A percentile compares a stretch with the other conserved stretches of the same genome.
Evolutionary conservation across 2,329 filamentous ascomycete genomes (phyloP).

Genomic region (Xylaria multiplex): DNA sequence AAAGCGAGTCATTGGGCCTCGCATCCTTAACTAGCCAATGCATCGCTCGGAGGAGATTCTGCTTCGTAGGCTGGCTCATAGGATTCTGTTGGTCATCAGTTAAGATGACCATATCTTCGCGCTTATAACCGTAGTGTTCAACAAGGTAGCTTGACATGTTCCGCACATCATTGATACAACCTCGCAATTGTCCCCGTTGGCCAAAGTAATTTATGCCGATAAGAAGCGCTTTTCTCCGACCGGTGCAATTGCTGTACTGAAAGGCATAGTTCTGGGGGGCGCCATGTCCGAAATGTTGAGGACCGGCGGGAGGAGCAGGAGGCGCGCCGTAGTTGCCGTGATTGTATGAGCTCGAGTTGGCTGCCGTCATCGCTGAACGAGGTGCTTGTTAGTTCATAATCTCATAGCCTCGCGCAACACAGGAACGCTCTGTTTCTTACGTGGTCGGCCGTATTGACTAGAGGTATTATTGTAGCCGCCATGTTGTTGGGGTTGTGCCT

Average conservation of each 20-base stretch:
- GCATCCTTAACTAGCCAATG: constrained; percentile 98
- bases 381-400: constrained; percentile 23
- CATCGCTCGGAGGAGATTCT: constrained; percentile 95
- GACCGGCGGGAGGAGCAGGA: constrained; percentile 71
- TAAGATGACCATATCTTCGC: constrained; percentile 96
- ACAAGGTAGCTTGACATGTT: constrained; percentile 95
- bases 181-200: constrained; percentile 87
- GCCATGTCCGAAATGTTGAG: constrained; percentile 81
- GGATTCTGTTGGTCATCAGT: constrained; percentile 97
- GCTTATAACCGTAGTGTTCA: constrained; percentile 88
- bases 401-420: constrained; percentile 18
- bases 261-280: constrained; percentile 84
- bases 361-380: constrained; percentile 52
- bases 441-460: constrained; percentile 61
- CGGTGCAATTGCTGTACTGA: constrained; percentile 92
- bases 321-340: constrained; percentile 69
- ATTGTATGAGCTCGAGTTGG: constrained; percentile 63
- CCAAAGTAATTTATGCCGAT: constrained; percentile 98
- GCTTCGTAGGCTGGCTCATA: constrained; percentile 96
- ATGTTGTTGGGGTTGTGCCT: constrained; percentile 56
- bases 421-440: constrained; percentile 49
- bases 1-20: constrained; percentile 89
- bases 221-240: constrained; percentile 85
- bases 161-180: constrained; percentile 97
- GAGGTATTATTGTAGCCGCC: constrained; percentile 55